Percentiles rank a stretch among this genome's conserved stretches.
Conservation (phyloP, 495 filamentous ascomycete species). For the Podospora conica region DNA sequence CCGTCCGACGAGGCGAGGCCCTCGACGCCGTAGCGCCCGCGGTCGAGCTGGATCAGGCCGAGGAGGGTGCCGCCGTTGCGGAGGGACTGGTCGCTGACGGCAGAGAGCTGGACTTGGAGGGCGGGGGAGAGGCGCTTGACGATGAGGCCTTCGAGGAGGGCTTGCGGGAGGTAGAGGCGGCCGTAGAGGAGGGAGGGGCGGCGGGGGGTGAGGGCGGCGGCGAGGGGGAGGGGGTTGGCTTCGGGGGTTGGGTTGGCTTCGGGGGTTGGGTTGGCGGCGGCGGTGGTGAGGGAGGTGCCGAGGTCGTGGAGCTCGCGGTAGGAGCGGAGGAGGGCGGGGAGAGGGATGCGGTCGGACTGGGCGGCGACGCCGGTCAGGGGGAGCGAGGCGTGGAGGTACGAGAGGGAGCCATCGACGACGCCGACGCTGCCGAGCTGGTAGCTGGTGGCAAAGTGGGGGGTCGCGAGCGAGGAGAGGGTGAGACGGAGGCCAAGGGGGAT, state of each 20-base stretch:
- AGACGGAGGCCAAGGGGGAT: constrained; percentile 75
- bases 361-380: constrained; percentile 51
- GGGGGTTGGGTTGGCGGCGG: neutral
- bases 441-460: constrained; percentile 84
- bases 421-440: constrained; percentile 81
- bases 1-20: constrained; percentile 91
- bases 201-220: neutral
- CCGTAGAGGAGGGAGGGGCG: constrained; percentile 68
- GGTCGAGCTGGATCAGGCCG: constrained; percentile 79
- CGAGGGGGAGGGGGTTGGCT: neutral
- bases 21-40: constrained; percentile 81
- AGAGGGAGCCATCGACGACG: constrained; percentile 83
- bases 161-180: constrained; percentile 76
- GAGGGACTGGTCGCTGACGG: constrained; percentile 70
- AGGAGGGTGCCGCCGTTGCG: constrained; percentile 71
- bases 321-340: constrained; percentile 41
- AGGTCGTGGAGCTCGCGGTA: constrained; percentile 41
- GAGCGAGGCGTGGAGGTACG: constrained; percentile 82
- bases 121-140: constrained; percentile 73
- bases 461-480: constrained; percentile 81
- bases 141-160: constrained; percentile 81
- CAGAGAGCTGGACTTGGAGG: constrained; percentile 70
- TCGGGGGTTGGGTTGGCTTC: neutral
- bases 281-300: constrained; percentile 15
- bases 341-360: constrained; percentile 41